Evolutionary conservation across 78 protist species (phyloP), one percentile per base, ranked within the genome.

Genomic region (Dictyostelium firmibasis): DNA sequence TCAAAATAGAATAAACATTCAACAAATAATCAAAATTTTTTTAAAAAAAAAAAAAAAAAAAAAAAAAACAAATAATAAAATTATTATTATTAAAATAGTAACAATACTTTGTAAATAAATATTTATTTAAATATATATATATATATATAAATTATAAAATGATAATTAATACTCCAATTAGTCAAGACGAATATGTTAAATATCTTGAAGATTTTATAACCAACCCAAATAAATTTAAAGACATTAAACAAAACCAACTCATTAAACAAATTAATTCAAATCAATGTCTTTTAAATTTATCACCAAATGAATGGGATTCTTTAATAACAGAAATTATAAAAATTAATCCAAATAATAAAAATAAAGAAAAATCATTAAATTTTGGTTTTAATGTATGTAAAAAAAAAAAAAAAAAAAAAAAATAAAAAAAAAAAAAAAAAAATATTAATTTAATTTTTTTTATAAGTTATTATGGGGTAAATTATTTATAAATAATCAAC

Each of bases 341-440:
- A 14, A 70, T 70, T 4, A 70, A 70, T 31, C 77, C 77, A 31
- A 31, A 14, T 4, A 11, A 9, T 27, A 70, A 70, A 70, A 70
- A 70, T 31, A 70, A 70, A 25, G 11, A 70, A 27, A 31, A 23
- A 9, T 64, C 33, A 25, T 25, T 9, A 31, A 4, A 70, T 70
- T 70, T 70, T 31, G 77, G 77, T 31, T 70, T 70, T 31, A 70
- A 70, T 70, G 75, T 67, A 67, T n/a, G n/a, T n/a, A n/a, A n/a
- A n/a, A n/a, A 62, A 23, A 25, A 23, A 18, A 64, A 50, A 14
- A 50, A 50, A 50, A 50, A 50, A 50, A 14, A 50, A 50, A 7
- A 23, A 23, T 8, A 25, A 64, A 64, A 64, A 64, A 64, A 6
- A 64, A 64, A 18, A 6, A 64, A 18, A n/a, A 53, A 16, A 16